Conservation (phyloP, 257 asterid species). For the Linaria vulgaris region DNA sequence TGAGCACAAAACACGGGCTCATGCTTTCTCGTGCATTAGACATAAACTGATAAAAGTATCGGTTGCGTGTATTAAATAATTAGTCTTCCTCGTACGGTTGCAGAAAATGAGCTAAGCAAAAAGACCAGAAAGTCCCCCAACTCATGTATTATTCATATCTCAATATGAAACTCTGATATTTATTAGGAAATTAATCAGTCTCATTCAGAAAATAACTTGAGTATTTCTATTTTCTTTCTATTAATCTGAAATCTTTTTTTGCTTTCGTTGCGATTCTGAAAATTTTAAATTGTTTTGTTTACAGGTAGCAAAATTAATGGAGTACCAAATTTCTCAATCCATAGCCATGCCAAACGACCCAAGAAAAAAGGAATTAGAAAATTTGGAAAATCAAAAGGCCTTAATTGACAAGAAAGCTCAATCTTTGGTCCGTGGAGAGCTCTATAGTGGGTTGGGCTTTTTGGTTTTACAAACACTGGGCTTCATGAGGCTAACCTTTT, state of each 20-base stretch:
- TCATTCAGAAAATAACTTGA: no score
- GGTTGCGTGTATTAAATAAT: neutral
- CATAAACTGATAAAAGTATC: no score
- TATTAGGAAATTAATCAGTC: no score
- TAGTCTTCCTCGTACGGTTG: neutral
- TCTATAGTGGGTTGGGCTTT: conserved; percentile 79
- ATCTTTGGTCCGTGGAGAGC: conserved; percentile 46
- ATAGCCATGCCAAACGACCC: conserved; percentile 72
- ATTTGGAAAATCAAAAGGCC: conserved; percentile 50
- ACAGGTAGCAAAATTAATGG: conserved; percentile 79
- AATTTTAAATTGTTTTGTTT: neutral
- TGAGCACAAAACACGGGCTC: conserved; percentile 9
- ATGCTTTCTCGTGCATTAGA: conserved; percentile 12
- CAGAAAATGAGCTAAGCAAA: neutral
- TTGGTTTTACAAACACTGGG: conserved; percentile 68
- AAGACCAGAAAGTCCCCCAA: neutral
- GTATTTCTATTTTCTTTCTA: no score
- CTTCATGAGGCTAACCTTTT: conserved; percentile 86
- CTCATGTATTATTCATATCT: neutral
- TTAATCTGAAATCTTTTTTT: neutral
- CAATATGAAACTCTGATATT: no score
- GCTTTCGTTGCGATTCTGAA: neutral
- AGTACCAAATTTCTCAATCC: conserved; percentile 47
- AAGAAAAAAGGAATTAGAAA: conserved; percentile 55
- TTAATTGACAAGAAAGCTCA: conserved; percentile 60